Evolutionary conservation across 805 yeast species (phyloP), one percentile per base, ranked within the genome.

Genomic region (Priceomyces haplophilus): DNA sequence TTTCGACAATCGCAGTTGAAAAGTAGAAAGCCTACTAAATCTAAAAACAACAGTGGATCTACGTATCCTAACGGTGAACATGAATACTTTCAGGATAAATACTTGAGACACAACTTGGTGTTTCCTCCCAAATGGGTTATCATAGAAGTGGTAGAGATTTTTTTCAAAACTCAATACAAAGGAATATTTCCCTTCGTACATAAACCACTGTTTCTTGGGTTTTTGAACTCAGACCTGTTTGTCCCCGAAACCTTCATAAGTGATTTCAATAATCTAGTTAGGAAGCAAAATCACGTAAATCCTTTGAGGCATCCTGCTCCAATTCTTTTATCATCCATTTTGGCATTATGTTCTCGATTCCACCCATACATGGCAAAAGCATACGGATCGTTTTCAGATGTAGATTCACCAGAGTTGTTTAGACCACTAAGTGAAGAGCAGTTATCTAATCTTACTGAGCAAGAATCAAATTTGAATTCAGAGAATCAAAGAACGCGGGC

Each of bases 281-380:
- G 49, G 13, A 43, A 43, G 16, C 53, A 44, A 12, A 40, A 42
- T 23, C 49, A 43, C 29, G 34, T 50, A 2, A 34, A 43, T 3
- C 45, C 52, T 3, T 38, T 54, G 17, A 39, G 41, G 24, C 42
- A 41, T 31, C 62, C 62, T 5, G 61, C 54, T 38, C 72, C 72
- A 2, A 46, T 66, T 12, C 49, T 65, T 7, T 40, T 67, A 7
- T 46, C 67, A n/a, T 64, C 69, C 1, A 60, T 67, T 1, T 44
- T 66, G 19, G 67, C 72, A 1, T 54, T 68, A 3, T 58, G 69
- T 44, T 55, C 69, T 1, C 51, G 72, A 38, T 52, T 64, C 17
- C 68, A 65, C 43, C 66, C 67, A 0, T 47, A 53, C 2, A 41
- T 67, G 39, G 56, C 64, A 1, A 46, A 50, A 10, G 43, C 54